Conservation (phyloP, 2,329 filamentous ascomycete species). For the Trichoderma sp. region DNA sequence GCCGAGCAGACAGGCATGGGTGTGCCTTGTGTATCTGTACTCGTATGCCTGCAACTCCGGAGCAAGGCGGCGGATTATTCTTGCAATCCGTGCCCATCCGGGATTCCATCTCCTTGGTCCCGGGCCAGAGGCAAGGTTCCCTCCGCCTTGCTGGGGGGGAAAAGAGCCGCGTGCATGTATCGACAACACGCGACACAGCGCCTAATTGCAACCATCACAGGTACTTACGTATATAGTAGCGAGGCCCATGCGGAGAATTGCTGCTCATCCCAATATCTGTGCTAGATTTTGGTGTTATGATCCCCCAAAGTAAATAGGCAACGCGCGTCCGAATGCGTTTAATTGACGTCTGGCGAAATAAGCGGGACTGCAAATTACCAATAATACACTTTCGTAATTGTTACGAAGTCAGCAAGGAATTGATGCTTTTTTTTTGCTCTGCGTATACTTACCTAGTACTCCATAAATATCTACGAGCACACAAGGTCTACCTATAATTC, state of each 20-base stretch:
- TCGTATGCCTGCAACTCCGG: not conserved
- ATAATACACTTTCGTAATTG: not conserved
- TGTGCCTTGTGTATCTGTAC: not conserved
- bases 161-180: not conserved
- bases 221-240: not conserved
- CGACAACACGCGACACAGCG: not conserved
- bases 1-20: not conserved
- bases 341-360: not conserved
- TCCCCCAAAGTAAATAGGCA: not conserved
- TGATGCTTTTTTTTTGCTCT: too few relatives aligned
- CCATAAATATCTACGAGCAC: too few relatives aligned
- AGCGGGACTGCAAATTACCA: not conserved
- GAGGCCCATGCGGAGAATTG: not conserved
- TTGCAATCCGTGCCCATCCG: not conserved
- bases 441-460: too few relatives aligned
- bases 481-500: too few relatives aligned
- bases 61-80: not conserved
- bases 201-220: not conserved
- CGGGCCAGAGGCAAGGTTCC: not conserved
- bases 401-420: not conserved
- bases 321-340: not conserved
- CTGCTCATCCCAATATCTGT: not conserved
- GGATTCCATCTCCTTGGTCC: not conserved
- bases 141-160: not conserved
- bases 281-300: not conserved